Evolutionary conservation across 208 protist species (phyloP).

Genomic region (Trypanosoma conorhini): DNA sequence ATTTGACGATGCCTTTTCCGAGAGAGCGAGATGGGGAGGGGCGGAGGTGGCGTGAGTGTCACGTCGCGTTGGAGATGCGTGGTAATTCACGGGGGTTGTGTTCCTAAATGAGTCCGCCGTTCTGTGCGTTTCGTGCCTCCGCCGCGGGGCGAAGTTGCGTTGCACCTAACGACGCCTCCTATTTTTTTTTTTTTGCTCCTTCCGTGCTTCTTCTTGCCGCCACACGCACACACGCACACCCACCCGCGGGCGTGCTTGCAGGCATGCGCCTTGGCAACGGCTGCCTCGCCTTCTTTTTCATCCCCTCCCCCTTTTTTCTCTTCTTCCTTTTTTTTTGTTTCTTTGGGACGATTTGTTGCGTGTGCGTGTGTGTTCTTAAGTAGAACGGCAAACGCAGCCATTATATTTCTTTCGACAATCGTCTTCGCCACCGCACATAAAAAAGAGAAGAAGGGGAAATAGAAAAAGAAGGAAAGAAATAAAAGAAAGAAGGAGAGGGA

Average conservation of each 20-base stretch:
- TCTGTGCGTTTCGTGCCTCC: conserved; percentile 12
- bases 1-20: not conserved
- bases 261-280: too few relatives aligned
- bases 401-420: not conserved
- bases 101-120: conserved; percentile 8
- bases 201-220: not conserved
- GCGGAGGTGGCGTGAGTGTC: not conserved
- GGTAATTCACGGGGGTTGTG: not conserved
- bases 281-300: too few relatives aligned
- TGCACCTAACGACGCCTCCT: not conserved
- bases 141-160: not conserved
- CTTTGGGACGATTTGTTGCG: too few relatives aligned
- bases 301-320: too few relatives aligned
- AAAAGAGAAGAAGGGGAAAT: not conserved
- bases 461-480: not conserved
- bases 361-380: too few relatives aligned
- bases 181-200: conserved; percentile 25
- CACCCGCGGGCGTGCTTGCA: not conserved
- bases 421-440: not conserved
- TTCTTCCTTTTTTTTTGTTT: too few relatives aligned
- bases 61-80: not conserved
- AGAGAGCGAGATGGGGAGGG: too few relatives aligned
- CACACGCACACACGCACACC: too few relatives aligned
- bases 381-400: too few relatives aligned
- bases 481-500: not conserved